phyloP scores from a whole-genome alignment of 2,329 filamentous ascomycete species.

The Rugonectria rugulosa region DNA sequence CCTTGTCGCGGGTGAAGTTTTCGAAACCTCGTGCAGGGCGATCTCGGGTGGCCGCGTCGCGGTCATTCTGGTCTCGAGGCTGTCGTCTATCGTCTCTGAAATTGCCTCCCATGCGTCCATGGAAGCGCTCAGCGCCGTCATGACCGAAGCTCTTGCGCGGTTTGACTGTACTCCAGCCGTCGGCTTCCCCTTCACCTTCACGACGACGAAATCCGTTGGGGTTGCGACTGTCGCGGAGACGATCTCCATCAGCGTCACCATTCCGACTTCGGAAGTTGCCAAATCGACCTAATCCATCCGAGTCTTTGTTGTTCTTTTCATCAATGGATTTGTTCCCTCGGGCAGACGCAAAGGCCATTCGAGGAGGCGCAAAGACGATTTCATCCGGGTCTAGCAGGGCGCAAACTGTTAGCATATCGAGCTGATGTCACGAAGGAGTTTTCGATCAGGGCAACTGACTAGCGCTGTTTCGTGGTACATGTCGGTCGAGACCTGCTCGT shows the following conservation, averaged over 20 bases:
- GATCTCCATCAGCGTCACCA: conserved; percentile 59
- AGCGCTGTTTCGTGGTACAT: conserved; percentile 62
- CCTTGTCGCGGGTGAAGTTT: conserved; percentile 56
- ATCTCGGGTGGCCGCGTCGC: conserved; percentile 59
- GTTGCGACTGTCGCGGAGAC: conserved; percentile 59
- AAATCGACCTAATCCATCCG: conserved; percentile 65
- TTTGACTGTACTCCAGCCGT: conserved; percentile 79
- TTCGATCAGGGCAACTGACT: conserved; percentile 53
- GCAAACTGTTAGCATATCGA: conserved; percentile 24
- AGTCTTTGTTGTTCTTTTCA: conserved; percentile 61
- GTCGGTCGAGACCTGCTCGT: conserved; percentile 60
- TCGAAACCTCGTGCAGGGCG: conserved; percentile 60
- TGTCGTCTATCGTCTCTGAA: conserved; percentile 53
- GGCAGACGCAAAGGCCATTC: conserved; percentile 81
- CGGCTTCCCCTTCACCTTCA: conserved; percentile 67
- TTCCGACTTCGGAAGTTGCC: conserved; percentile 61
- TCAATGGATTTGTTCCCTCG: conserved; percentile 64
- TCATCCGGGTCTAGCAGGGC: conserved; percentile 71
- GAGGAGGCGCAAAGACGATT: conserved; percentile 84
- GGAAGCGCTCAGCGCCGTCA: conserved; percentile 75
- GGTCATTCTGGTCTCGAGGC: conserved; percentile 63
- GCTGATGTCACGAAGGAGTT: not conserved
- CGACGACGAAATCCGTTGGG: conserved; percentile 59
- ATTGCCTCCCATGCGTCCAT: conserved; percentile 67
- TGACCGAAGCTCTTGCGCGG: conserved; percentile 77